Percentiles rank a stretch among this genome's conserved stretches.
Evolutionary conservation across 345 rosid genomes (phyloP).

Genomic region (thale cress (Arabidopsis thaliana)): DNA sequence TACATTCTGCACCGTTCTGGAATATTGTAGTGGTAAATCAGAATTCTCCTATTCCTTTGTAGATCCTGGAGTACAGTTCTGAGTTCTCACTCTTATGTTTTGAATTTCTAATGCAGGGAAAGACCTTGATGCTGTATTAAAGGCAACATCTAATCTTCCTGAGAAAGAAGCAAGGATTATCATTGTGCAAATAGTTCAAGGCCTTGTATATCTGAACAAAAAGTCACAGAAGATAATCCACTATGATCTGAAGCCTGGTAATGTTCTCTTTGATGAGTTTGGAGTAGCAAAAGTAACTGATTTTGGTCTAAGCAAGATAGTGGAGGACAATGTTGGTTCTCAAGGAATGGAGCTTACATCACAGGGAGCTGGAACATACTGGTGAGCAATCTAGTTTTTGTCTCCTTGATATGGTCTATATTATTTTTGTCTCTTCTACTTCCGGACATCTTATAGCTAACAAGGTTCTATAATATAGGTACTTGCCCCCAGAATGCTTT

Average conservation of each 20-base stretch:
- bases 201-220: slow-evolving; percentile 92
- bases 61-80: slow-evolving; percentile 20
- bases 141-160: slow-evolving; percentile 90
- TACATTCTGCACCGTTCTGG: slow-evolving; percentile 96
- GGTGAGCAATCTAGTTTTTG: slow-evolving; percentile 58
- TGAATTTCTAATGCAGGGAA: slow-evolving; percentile 63
- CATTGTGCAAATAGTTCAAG: slow-evolving; percentile 94
- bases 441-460: slow-evolving; percentile 12
- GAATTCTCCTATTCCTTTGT: slow-evolving; percentile 27
- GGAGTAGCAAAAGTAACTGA: slow-evolving; percentile 98
- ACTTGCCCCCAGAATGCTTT: slow-evolving; percentile 98
- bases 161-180: slow-evolving; percentile 96
- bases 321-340: slow-evolving; percentile 91
- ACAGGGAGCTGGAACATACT: slow-evolving; percentile 99
- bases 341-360: slow-evolving; percentile 99
- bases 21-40: slow-evolving; percentile 86
- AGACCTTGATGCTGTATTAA: slow-evolving; percentile 97
- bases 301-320: slow-evolving; percentile 99
- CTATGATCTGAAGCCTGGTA: slow-evolving; percentile 99
- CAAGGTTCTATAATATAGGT: slow-evolving; percentile 57
- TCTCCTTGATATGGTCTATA: neutral
- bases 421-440: neutral
- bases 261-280: slow-evolving; percentile 94
- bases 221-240: slow-evolving; percentile 89
- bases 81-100: slow-evolving; percentile 25